Percentiles rank a stretch among this genome's conserved stretches.
phyloP scores from a whole-genome alignment of 306 rosid species.

The Cucumis hystrix region DNA sequence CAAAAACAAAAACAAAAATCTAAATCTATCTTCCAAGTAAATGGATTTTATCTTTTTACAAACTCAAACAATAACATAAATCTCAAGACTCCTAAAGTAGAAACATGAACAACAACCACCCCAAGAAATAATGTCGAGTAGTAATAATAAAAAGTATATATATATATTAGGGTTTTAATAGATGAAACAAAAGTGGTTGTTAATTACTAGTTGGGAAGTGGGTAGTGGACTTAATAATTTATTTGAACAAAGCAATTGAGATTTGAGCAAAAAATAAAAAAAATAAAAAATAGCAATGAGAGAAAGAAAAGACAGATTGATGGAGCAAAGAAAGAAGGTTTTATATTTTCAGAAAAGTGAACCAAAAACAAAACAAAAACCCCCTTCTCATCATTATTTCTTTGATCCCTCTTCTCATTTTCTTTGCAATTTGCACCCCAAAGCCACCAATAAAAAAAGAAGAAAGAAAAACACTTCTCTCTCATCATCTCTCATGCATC shows the following conservation, averaged over 20 bases:
- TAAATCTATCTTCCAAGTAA: too few species aligned
- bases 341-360: not conserved
- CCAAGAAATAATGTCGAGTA: not conserved
- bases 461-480: not conserved
- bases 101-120: too few species aligned
- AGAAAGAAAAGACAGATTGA: constrained; percentile 1
- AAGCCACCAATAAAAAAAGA: not conserved
- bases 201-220: not conserved
- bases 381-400: constrained; percentile 1
- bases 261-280: not conserved
- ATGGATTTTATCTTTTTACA: not conserved
- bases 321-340: not conserved
- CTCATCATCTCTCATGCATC: not conserved
- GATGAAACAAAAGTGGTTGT: not conserved
- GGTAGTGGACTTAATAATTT: not conserved
- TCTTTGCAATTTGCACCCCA: not conserved
- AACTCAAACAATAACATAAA: too few species aligned
- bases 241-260: not conserved
- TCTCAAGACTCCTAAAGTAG: not conserved
- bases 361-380: not conserved
- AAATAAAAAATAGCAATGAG: not conserved
- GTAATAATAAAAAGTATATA: too few species aligned
- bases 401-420: not conserved
- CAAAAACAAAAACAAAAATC: too few species aligned
- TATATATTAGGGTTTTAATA: not conserved